Base-by-base conservation (phyloP, 2,329 filamentous ascomycete genomes). In the Claviceps monticola region DNA sequence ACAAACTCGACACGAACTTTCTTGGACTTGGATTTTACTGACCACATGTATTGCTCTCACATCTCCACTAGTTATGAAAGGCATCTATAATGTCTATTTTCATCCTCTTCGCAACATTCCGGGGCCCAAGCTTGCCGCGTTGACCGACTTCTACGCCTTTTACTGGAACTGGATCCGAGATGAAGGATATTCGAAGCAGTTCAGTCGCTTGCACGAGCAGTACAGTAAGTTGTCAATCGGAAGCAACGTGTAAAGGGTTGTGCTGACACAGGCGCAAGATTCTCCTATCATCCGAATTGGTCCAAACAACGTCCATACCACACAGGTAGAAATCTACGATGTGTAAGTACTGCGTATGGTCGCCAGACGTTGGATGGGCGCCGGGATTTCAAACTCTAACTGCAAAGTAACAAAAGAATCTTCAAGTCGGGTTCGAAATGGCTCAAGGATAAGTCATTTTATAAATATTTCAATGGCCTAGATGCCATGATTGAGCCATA, bases 401-500 rank as follows among this genome's bases (percentile, higher is more conserved):
- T 34, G 9, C n/a, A 26, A 26, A 23, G 19, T n/a, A 41, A n/a
- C 21, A 38, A 41, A 26, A 48, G 46, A n/a, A 48, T 48, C 4
- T 39, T 39, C 19, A 48, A 48, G 26, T 17, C 6, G 9, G 46
- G 46, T 16, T 41, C 46, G 36, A 39, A n/a, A 39, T 48, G 46
- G 46, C 46, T n/a, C 11, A 48, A 48, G 19, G 36, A 50, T 8
- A 23, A n/a, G 2, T 21, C 41, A 2, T 50, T 50, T n/a, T 50
- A 50, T 19, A 37, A 37, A 11, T 11, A 50, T n/a, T 50, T 50
- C 16, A 38, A 38, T n/a, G 48, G 48, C 23, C 9, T 50, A 3
- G 48, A 50, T 13, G 48, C 48, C 39, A 50, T 50, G 48, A 50
- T 50, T 37, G 48, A 45, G 13, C 48, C 48, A 7, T 23, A 16